Evolutionary conservation across 169 alveolate genomes (phyloP).

Genomic region (Plasmodium malariae): DNA sequence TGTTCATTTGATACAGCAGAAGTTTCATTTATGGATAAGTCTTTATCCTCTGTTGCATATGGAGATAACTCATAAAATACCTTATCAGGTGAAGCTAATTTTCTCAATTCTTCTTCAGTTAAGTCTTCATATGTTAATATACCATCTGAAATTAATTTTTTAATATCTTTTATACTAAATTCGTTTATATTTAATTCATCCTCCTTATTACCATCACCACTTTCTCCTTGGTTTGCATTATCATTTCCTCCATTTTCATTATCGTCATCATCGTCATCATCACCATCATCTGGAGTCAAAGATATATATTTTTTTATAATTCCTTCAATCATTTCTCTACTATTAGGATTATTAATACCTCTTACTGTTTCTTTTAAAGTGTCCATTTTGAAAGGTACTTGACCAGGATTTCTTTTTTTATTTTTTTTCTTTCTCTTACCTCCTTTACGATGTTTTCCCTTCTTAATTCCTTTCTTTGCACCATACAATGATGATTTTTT

Average conservation of each 20-base stretch:
- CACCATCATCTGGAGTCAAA: background rate
- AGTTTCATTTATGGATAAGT: conserved; percentile 35
- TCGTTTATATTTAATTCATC: conserved; percentile 20
- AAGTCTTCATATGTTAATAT: conserved; percentile 40
- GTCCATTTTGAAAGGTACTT: conserved; percentile 13
- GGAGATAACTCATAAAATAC: conserved; percentile 60
- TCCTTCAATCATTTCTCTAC: conserved; percentile 1
- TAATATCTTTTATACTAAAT: conserved; percentile 26
- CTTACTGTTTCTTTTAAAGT: conserved; percentile 14
- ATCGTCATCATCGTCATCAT: background rate
- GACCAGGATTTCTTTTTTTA: conserved; percentile 12
- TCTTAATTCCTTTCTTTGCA: background rate
- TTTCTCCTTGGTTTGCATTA: background rate
- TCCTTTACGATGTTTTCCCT: background rate
- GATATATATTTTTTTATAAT: conserved; percentile 6
- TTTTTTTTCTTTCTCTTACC: background rate
- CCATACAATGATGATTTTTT: too few relatives aligned
- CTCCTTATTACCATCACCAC: background rate
- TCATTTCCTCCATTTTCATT: background rate
- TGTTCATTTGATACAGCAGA: conserved; percentile 60
- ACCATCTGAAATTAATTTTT: conserved; percentile 33
- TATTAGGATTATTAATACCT: background rate
- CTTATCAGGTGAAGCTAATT: conserved; percentile 41
- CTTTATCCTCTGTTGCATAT: conserved; percentile 60
- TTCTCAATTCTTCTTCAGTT: conserved; percentile 49